These are phyloP conservation scores for Chenopodium suecicum DNA, from an alignment of 148 eudicot species.

Conservation along the genomic window DNA sequence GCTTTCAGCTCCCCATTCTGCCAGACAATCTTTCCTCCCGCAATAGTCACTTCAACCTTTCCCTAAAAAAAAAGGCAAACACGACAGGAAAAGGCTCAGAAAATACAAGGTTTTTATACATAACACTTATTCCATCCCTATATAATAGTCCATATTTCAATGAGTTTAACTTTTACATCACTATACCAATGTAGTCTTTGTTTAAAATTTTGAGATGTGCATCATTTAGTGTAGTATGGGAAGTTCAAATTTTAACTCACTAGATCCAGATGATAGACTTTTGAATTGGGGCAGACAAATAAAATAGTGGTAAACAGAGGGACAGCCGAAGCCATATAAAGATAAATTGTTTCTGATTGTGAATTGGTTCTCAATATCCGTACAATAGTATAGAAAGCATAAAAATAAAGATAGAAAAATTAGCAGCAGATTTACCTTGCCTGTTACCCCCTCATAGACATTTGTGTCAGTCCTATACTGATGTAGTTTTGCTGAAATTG, in stretches of 20 bases:
- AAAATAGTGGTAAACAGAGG: not conserved
- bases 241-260: too few relatives aligned
- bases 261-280: too few relatives aligned
- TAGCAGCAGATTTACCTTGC: constrained; percentile 58
- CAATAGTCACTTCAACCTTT: constrained; percentile 89
- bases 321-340: not conserved
- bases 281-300: too few relatives aligned
- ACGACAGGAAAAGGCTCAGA: not conserved
- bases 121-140: not conserved
- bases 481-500: constrained; percentile 63
- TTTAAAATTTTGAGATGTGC: too few relatives aligned
- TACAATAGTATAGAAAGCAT: not conserved
- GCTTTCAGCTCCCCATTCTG: constrained; percentile 61
- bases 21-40: constrained; percentile 93
- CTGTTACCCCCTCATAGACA: constrained; percentile 82
- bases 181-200: not conserved
- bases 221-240: not conserved
- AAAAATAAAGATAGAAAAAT: not conserved
- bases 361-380: not conserved
- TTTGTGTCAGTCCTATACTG: constrained; percentile 83
- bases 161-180: not conserved
- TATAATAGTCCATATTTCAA: not conserved
- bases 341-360: not conserved
- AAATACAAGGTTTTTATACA: not conserved
- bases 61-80: constrained; percentile 48